Evolutionary conservation across 2,329 filamentous ascomycete species (phyloP).

Genomic region (Bretziella fagacearum): DNA sequence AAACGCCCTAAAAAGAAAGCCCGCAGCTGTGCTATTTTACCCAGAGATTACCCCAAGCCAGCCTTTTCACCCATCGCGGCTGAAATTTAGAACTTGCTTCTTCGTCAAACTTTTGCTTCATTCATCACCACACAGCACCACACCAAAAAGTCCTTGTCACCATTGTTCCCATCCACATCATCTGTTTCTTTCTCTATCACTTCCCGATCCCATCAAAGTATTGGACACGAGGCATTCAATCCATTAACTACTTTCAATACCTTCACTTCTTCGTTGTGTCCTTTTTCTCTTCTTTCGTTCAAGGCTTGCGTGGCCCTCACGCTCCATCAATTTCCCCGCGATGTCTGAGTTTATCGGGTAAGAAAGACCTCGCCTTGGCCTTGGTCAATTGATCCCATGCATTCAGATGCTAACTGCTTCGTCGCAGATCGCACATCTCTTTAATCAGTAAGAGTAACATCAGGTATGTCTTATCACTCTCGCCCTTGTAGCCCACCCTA

Average conservation of each 20-base stretch:
- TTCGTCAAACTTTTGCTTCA: not conserved
- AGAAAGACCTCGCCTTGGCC: constrained; percentile 18
- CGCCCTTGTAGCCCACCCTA: not conserved
- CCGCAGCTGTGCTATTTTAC: constrained; percentile 8
- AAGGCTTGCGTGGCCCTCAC: constrained; percentile 24
- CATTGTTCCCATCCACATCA: not conserved
- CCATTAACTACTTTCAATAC: not conserved
- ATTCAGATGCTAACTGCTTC: constrained; percentile 20
- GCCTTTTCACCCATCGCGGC: constrained; percentile 7
- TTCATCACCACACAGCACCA: constrained; percentile 1
- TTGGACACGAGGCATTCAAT: constrained; percentile 16
- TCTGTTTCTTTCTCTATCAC: constrained; percentile 6
- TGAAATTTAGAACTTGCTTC: not conserved
- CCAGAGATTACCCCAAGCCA: constrained; percentile 10
- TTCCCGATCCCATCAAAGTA: not conserved
- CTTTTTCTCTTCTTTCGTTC: constrained; percentile 16
- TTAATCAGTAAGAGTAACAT: constrained; percentile 96
- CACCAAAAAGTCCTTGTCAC: not conserved
- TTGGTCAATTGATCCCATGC: constrained; percentile 17
- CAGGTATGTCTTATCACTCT: constrained; percentile 42
- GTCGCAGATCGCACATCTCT: constrained; percentile 68
- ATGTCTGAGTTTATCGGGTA: constrained; percentile 49
- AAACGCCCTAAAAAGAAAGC: not conserved
- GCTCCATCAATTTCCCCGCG: constrained; percentile 24
- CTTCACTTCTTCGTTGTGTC: constrained; percentile 11